Evolutionary conservation across 768 basidiomycete species (phyloP), one percentile per base, ranked within the genome.

Genomic region (Boletus rubropictus): DNA sequence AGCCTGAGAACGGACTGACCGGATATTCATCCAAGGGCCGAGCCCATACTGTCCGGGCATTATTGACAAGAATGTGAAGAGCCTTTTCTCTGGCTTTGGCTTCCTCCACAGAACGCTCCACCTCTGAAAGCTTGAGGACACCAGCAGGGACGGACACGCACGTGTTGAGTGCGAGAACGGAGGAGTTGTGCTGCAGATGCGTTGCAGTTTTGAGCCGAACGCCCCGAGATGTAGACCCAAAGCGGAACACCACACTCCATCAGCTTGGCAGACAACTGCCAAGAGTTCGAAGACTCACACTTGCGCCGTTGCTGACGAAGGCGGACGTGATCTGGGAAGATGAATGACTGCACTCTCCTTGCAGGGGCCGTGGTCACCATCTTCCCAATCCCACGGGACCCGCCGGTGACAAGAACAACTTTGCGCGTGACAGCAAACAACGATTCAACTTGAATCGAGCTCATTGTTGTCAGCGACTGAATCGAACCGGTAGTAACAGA

Each of bases 331-430:
- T 82, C 82, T 82, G 49, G 47, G 28, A 54, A 12, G 42, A 36
- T 53, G 48, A 59, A 24, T 36, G 7, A 5, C 55, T 47, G 17
- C n/a, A 17, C 18, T 29, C 25, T 34, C 37, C 34, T 33, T 28
- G 43, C 10, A 35, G 33, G 20, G 3, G 10, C 38, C 14, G 27
- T 14, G 62, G 69, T 51, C 41, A 75, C 79, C 79, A 80, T 81
- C 67, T 80, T 82, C 5, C 84, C 82, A 25, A 84, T 74, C 5
- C 83, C 83, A 48, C 79, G 69, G 24, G 77, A 80, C 10, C 83
- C 84, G 7, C 84, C 84, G 4, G 82, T 84, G 32, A 83, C 72
- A 20, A 86, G 69, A 5, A 82, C 80, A 14, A 77, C 69, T 49
- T 75, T 79, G 21, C 67, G 76, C 28, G 71, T 60, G 47, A 83